phyloP scores from a whole-genome alignment of 2,329 filamentous ascomycete species.

The Lithohypha guttulata region DNA sequence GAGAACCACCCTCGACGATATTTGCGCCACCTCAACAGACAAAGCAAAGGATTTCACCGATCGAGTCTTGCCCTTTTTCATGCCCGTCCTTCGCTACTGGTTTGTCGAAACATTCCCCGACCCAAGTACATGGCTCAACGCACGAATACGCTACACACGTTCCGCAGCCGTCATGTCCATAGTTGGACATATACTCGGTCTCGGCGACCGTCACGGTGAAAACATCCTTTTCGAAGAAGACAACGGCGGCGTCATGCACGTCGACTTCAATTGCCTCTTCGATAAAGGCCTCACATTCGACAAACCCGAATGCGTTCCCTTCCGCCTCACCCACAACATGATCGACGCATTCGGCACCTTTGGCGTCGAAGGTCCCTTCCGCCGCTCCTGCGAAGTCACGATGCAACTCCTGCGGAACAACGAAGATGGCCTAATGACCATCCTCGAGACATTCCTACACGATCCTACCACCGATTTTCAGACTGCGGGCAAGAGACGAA shows the following conservation, averaged over 20 bases:
- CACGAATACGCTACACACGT: constrained; percentile 77
- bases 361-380: constrained; percentile 85
- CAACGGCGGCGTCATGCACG: constrained; percentile 88
- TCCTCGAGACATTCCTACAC: constrained; percentile 92
- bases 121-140: constrained; percentile 82
- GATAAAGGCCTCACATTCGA: constrained; percentile 94
- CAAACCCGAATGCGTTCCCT: constrained; percentile 88
- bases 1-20: constrained; percentile 49
- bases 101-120: constrained; percentile 93
- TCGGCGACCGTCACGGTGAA: constrained; percentile 93
- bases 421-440: constrained; percentile 93
- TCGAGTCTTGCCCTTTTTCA: constrained; percentile 48
- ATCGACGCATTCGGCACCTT: constrained; percentile 89
- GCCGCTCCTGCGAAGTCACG: constrained; percentile 81
- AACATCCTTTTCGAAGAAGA: constrained; percentile 93
- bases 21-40: constrained; percentile 41
- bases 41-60: constrained; percentile 42
- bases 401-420: constrained; percentile 75
- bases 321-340: constrained; percentile 98
- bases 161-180: constrained; percentile 99
- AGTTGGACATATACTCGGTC: constrained; percentile 82
- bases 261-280: constrained; percentile 99
- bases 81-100: constrained; percentile 81
- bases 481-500: constrained; percentile 43
- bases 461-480: constrained; percentile 93